A percentile compares a stretch with the other conserved stretches of the same genome.
Conservation (phyloP, 2,329 filamentous ascomycete species). For the Paecilomyces formosus region DNA sequence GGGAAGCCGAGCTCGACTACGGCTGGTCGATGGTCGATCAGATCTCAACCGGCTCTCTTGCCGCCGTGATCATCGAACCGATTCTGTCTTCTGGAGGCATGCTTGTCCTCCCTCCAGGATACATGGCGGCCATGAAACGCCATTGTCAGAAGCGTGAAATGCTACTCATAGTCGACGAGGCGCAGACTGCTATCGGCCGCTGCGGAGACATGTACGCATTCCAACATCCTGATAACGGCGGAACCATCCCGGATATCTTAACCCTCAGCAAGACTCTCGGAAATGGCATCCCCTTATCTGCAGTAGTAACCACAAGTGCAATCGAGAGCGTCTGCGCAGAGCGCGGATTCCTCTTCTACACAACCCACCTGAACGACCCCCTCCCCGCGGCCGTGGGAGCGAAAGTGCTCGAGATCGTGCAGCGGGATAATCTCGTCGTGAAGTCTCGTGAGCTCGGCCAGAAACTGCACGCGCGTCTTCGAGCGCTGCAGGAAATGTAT, state of each 20-base stretch:
- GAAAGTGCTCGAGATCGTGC: slow-evolving; percentile 56
- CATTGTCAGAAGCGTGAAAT: no score
- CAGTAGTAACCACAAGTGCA: slow-evolving; percentile 49
- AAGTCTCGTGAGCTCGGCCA: slow-evolving; percentile 39
- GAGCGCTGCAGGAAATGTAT: slow-evolving; percentile 42
- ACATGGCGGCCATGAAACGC: no score
- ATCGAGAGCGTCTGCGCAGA: slow-evolving; percentile 46
- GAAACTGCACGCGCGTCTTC: slow-evolving; percentile 43
- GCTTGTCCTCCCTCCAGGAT: no score
- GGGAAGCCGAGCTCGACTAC: no score
- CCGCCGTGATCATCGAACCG: no score
- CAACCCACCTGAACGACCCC: slow-evolving; percentile 57
- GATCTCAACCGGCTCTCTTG: no score
- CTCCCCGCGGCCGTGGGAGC: slow-evolving; percentile 53
- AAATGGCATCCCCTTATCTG: slow-evolving; percentile 52
- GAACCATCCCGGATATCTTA: slow-evolving; percentile 51
- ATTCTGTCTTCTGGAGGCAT: no score
- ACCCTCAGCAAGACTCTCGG: slow-evolving; percentile 56
- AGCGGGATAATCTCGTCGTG: slow-evolving; percentile 46
- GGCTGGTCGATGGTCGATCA: no score
- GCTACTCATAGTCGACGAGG: slow-evolving; percentile 56
- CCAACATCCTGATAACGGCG: slow-evolving; percentile 39
- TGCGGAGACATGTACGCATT: slow-evolving; percentile 54
- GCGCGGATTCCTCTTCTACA: slow-evolving; percentile 50
- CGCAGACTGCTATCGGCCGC: slow-evolving; percentile 52